Conservation (phyloP, 139 green algal species). For the Micractinium sp. region DNA sequence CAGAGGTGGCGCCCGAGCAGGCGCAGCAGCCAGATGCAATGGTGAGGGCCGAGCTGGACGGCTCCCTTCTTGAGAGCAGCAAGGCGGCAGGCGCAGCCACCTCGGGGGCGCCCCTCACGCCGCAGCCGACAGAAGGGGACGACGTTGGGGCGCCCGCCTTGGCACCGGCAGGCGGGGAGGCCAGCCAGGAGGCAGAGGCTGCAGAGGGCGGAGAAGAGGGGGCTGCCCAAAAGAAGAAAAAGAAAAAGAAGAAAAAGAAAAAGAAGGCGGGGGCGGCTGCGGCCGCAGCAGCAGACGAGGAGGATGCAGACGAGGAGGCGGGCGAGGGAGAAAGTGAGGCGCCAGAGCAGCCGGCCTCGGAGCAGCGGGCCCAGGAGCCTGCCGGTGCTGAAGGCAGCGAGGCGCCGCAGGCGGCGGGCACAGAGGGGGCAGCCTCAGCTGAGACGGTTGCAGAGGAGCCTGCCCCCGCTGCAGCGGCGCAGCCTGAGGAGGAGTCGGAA, state of each 20-base stretch:
- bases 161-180: not conserved
- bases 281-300: not conserved
- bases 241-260: conserved; percentile 47
- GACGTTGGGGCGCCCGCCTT: not conserved
- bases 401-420: not conserved
- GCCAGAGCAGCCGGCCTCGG: not conserved
- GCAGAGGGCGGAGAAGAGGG: not conserved
- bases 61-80: no score
- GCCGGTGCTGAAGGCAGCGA: not conserved
- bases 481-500: not conserved
- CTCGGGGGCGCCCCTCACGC: not conserved
- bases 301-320: not conserved
- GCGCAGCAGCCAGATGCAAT: no score
- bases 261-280: not conserved
- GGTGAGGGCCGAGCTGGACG: no score
- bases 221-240: conserved; percentile 33
- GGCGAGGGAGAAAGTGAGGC: not conserved
- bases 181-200: not conserved
- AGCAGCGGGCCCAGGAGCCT: not conserved
- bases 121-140: not conserved
- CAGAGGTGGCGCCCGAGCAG: no score
- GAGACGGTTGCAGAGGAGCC: not conserved
- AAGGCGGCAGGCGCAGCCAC: not conserved
- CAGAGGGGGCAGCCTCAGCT: not conserved
- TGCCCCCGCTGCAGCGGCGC: no score